Base-by-base conservation (phyloP, 371 early-diverging fungal genomes). In the Mucor ambiguus region DNA sequence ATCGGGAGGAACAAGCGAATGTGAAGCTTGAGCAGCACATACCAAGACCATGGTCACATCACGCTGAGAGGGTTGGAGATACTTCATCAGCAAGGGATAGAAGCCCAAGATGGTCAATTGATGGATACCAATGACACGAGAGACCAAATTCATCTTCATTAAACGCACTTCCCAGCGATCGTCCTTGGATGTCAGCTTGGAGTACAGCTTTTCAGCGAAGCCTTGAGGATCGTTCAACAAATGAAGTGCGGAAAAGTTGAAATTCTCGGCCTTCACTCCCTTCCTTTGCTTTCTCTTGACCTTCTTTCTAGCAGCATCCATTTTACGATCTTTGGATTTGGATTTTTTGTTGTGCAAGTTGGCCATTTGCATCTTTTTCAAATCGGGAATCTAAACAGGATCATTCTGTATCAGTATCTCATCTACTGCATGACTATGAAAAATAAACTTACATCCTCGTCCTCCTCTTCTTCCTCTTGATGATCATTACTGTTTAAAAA, bases 221-320 rank as follows among this genome's bases (percentile, higher is more conserved):
- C 90, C 93, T 85, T 98, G 98, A 38, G 98, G 95, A 77, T 98
- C 98, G 74, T 98, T 94, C 60, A 98, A 59, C 28, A 97, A 79
- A 68, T 96, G 96, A 22, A 97, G 84, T 0, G 96, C 96, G 7
- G 96, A 95, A 68, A 98, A 98, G 70, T 94, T 93, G 78, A 93
- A 93, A 16, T 68, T 74, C 68, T 91, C 95, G 22, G 91, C 91
- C 63, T 89, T 88, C 26, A 79, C 79, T 69, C 85, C 89, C 60
- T 82, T 74, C 38, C 84, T 81, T 56, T 85, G 81, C 73, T 88
- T 90, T 64, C 81, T 65, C 70, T 78, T 69, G 49, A 92, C 81
- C 74, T 80, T 93, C 78, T 89, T 91, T 56, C 92, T 80, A 14
- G 83, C 79, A 1, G 93, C 85, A 14, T 94, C 93, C 63, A 96